Evolutionary conservation across 1,284 basidiomycete species (phyloP).

Genomic region (Cryptococcus sp.): DNA sequence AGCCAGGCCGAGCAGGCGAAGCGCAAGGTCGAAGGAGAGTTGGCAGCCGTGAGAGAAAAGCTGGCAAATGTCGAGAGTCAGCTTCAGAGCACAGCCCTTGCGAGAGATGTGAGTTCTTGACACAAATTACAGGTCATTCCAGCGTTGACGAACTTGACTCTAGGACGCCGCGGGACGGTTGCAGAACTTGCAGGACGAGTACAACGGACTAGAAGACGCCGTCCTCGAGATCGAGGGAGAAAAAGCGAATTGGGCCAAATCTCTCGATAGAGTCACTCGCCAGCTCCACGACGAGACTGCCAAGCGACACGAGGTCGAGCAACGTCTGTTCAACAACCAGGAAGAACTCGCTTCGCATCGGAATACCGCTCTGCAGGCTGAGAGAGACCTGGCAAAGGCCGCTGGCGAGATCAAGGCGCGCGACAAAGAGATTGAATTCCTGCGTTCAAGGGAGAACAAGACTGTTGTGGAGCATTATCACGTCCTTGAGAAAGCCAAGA

Average conservation of each 20-base stretch:
- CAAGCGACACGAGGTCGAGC: conserved; percentile 73
- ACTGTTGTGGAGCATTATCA: conserved; percentile 99
- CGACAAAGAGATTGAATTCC: conserved; percentile 81
- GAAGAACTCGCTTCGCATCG: conserved; percentile 67
- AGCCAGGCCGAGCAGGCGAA: conserved; percentile 70
- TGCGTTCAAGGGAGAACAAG: conserved; percentile 88
- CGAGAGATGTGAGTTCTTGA: conserved; percentile 67
- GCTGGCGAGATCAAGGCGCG: conserved; percentile 75
- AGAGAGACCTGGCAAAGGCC: conserved; percentile 77
- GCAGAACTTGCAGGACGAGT: conserved; percentile 63
- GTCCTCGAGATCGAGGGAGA: conserved; percentile 81
- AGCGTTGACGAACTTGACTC: neutral
- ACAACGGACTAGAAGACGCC: conserved; percentile 83
- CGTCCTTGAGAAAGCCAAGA: conserved; percentile 95
- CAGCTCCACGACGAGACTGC: conserved; percentile 50
- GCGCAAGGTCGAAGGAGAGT: conserved; percentile 70
- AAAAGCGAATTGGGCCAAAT: conserved; percentile 69
- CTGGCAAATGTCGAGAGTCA: conserved; percentile 71
- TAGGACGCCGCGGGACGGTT: conserved; percentile 77
- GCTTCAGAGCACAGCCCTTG: conserved; percentile 63
- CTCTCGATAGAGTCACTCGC: conserved; percentile 65
- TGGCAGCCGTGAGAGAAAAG: conserved; percentile 69
- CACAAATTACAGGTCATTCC: conserved; percentile 5
- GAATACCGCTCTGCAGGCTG: conserved; percentile 71
- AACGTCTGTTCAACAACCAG: conserved; percentile 65